Percentiles rank a stretch among this genome's conserved stretches.
These are phyloP conservation scores for Mollisia scopiformis DNA, from an alignment of 2,329 filamentous ascomycete species.

Conservation along the genomic window DNA sequence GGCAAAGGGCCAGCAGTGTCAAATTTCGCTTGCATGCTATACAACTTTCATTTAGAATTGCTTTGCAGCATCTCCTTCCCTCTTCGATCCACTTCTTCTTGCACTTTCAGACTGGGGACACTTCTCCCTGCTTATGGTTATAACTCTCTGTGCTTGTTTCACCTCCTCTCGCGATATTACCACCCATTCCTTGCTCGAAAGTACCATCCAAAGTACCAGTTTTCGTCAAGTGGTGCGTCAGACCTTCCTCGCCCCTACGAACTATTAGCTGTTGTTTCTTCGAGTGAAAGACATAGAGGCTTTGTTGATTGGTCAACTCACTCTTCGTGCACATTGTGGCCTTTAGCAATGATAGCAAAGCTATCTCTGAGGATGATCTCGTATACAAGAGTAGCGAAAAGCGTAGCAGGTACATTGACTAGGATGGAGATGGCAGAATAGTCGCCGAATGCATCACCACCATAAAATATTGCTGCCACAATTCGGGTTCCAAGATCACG, in stretches of 20 bases:
- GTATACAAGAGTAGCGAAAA: constrained; percentile 57
- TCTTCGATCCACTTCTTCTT: neutral
- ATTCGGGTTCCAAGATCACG: constrained; percentile 61
- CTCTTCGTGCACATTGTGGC: constrained; percentile 50
- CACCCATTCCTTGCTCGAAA: constrained; percentile 27
- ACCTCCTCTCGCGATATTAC: constrained; percentile 17
- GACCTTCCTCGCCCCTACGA: constrained; percentile 50
- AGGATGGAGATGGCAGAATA: constrained; percentile 58
- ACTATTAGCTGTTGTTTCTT: neutral
- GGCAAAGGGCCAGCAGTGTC: too few species aligned
- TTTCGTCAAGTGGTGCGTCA: constrained; percentile 46
- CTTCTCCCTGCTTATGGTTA: constrained; percentile 8
- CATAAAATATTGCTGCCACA: constrained; percentile 60
- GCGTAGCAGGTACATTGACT: constrained; percentile 58
- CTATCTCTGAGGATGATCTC: constrained; percentile 58
- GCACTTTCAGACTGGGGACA: constrained; percentile 14
- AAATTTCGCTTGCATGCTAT: neutral
- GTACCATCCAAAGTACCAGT: constrained; percentile 38
- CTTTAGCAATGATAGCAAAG: constrained; percentile 50
- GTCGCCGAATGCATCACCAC: constrained; percentile 50
- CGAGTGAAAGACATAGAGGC: neutral
- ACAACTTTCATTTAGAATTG: neutral
- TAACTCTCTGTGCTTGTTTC: constrained; percentile 12
- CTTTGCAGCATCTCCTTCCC: neutral
- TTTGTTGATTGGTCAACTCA: neutral